Base-by-base conservation (phyloP, 2,329 filamentous ascomycete species). In the Fusarium odoratissimum region DNA sequence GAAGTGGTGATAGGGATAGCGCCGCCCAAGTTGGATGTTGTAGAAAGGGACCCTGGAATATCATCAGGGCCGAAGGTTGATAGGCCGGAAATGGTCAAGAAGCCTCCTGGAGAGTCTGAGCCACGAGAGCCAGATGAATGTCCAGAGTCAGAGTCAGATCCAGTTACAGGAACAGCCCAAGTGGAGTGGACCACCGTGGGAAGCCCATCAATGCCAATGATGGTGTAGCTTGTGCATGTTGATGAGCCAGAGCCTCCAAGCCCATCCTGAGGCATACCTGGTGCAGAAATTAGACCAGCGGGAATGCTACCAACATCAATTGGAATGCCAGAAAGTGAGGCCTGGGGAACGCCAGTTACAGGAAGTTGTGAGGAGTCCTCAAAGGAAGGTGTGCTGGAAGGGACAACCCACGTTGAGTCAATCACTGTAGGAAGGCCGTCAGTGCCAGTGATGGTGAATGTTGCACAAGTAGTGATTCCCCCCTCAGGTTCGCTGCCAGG, bases 401-500 rank as follows among this genome's bases (percentile, higher is more conserved):
- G 74, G 19, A 79, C 65, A 25, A 82, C 73, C 75, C 80, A 77
- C 21, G 78, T 80, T 13, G 81, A 82, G 42, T 82, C 78, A 25
- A 83, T 65, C 16, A 81, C 73, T 14, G 81, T 83, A 16, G 79
- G 77, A 41, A 76, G 66, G 10, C 80, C 81, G 66, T 82, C 74
- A n/a, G 77, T 41, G 6, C 81, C 81, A 42, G 77, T 72, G 46
- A 81, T 68, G 19, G 80, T 82, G 48, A 79, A 68, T 25, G 72
- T 78, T 14, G 75, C 72, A 28, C 73, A 77, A 2, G 71, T 78
- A 25, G 77, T 77, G 42, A 76, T 46, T 25, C 61, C 71, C 37
- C 46, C 44, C n/a, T 21, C 58, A 57, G 70, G 25, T 41, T 25
- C 58, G 30, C 35, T 57, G 4, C 62, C 66, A 31, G 74, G 58